A percentile compares a stretch with the other conserved stretches of the same genome.
These are phyloP conservation scores for Fraxinus ornus DNA, from an alignment of 305 asterid genomes.

Conservation along the genomic window DNA sequence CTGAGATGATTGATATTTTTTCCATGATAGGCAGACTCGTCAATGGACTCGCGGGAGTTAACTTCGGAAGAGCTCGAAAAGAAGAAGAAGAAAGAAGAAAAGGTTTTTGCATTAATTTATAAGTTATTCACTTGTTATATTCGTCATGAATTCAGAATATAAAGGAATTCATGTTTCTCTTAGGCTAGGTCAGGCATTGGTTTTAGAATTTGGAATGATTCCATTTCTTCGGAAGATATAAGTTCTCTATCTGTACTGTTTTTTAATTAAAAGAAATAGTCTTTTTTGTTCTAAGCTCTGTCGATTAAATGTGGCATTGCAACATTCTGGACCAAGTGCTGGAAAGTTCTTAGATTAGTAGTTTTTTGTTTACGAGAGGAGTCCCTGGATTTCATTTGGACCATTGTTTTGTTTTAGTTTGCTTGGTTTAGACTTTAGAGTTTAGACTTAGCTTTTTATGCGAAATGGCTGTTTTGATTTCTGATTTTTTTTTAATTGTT, in stretches of 20 bases:
- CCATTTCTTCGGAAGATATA: not conserved
- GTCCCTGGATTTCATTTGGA: not conserved
- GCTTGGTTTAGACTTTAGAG: not conserved
- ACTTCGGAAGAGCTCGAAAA: constrained; percentile 78
- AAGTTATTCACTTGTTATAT: not conserved
- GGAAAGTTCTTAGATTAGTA: not conserved
- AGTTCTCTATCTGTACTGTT: not conserved
- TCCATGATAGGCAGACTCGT: constrained; percentile 15
- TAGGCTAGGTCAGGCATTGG: not conserved
- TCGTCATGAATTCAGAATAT: not conserved
- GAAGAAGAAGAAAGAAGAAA: constrained; percentile 91
- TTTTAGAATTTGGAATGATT: not conserved
- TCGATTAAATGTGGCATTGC: not conserved
- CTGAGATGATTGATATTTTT: not conserved
- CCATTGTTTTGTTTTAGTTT: not conserved
- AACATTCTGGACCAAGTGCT: not conserved
- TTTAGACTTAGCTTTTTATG: not conserved
- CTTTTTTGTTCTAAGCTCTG: not conserved
- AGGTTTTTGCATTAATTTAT: constrained; percentile 40
- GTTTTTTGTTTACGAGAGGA: not conserved
- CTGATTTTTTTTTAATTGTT: not conserved
- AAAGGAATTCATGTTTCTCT: not conserved
- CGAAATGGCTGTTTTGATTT: not conserved
- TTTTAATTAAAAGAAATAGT: not conserved
- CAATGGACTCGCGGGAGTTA: constrained; percentile 45